Percentiles rank a stretch among this genome's conserved stretches.
Conservation (phyloP, 208 protist genomes). For the Acanthamoeba castellanii region DNA sequence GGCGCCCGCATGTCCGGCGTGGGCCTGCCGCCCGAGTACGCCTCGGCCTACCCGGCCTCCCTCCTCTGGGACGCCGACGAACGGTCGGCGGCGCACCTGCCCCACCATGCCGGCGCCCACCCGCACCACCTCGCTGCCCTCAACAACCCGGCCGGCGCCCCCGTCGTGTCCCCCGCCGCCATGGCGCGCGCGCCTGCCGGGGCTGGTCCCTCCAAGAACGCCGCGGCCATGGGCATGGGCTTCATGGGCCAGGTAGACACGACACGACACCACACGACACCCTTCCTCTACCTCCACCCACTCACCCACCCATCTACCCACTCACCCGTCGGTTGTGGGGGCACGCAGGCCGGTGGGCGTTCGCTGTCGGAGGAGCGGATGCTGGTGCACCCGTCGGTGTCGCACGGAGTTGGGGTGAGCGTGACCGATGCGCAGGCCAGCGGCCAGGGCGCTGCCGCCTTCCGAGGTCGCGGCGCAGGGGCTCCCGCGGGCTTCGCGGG, state of each 20-base stretch:
- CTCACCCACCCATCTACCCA: background rate
- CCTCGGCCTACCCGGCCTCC: background rate
- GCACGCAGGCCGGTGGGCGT: background rate
- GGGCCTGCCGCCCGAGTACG: constrained; percentile 9
- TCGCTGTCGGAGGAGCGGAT: background rate
- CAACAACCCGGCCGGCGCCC: background rate
- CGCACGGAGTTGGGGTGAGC: background rate
- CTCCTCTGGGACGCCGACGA: background rate
- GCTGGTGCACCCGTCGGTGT: background rate
- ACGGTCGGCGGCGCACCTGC: background rate
- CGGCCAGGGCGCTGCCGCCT: background rate
- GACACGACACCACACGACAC: background rate
- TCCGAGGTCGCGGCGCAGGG: constrained; percentile 6
- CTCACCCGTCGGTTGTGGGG: background rate
- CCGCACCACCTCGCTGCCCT: background rate
- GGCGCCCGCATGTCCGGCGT: background rate
- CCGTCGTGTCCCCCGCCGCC: background rate
- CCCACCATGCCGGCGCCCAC: background rate
- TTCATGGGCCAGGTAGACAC: constrained; percentile 27
- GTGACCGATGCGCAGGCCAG: background rate
- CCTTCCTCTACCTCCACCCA: background rate
- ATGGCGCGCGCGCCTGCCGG: background rate
- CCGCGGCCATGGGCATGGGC: background rate
- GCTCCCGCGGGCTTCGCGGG: background rate
- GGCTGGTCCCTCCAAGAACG: background rate